These are phyloP conservation scores for Paraphaeosphaeria minitans DNA, from an alignment of 2,329 filamentous ascomycete genomes.

Conservation along the genomic window DNA sequence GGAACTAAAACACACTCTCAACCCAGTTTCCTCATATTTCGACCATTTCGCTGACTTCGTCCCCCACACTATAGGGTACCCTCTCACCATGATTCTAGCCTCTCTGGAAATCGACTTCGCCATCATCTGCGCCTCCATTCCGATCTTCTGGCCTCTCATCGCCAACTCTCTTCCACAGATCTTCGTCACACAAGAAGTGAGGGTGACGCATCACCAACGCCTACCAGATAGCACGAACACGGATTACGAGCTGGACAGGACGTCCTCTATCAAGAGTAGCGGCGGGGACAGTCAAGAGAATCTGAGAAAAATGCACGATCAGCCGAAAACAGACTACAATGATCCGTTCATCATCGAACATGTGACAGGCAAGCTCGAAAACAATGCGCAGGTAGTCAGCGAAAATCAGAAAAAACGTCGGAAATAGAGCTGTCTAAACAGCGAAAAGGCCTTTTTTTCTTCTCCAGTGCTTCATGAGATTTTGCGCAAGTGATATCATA, in stretches of 20 bases:
- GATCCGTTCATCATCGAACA: conserved; percentile 16
- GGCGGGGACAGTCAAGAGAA: conserved; percentile 25
- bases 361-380: conserved; percentile 12
- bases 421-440: neutral
- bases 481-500: too few relatives aligned
- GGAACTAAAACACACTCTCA: too few relatives aligned
- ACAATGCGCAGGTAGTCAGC: conserved; percentile 4
- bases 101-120: conserved; percentile 43
- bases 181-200: conserved; percentile 43
- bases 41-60: too few relatives aligned
- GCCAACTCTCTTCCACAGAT: conserved; percentile 35
- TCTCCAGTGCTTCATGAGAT: neutral
- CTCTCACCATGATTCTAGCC: conserved; percentile 35
- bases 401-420: conserved; percentile 5
- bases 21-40: too few relatives aligned
- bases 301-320: conserved; percentile 16
- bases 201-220: conserved; percentile 32
- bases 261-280: conserved; percentile 26
- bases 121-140: conserved; percentile 44
- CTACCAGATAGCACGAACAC: conserved; percentile 13
- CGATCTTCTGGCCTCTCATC: conserved; percentile 45
- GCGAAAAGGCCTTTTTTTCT: neutral
- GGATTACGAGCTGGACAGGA: conserved; percentile 27
- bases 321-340: conserved; percentile 16
- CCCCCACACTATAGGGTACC: too few relatives aligned